Conservation (phyloP, 108 stramenopile species). For the Schizochytrium sp. region DNA sequence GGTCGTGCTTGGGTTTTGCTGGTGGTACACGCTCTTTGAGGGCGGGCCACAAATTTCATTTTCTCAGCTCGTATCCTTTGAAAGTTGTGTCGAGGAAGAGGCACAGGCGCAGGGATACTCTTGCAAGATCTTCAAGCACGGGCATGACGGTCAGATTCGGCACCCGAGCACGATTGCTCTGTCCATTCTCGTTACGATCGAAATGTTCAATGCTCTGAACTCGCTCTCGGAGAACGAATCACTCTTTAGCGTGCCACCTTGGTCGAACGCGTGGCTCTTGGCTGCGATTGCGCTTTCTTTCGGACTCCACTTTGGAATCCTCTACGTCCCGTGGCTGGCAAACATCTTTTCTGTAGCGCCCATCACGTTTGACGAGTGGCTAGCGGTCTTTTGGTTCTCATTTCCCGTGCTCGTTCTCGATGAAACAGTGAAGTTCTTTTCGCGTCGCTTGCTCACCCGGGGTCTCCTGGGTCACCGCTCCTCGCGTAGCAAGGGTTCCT, state of each 20-base stretch:
- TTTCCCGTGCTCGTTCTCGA: constrained; percentile 79
- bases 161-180: constrained; percentile 73
- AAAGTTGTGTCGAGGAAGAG: constrained; percentile 39
- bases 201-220: constrained; percentile 87
- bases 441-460: neutral
- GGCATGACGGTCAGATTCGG: neutral
- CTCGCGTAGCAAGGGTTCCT: neutral
- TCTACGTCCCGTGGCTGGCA: constrained; percentile 68
- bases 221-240: constrained; percentile 88
- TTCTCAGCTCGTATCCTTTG: constrained; percentile 42
- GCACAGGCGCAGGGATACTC: constrained; percentile 48
- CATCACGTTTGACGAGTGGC: constrained; percentile 66
- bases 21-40: constrained; percentile 66
- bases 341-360: constrained; percentile 80
- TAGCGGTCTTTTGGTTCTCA: constrained; percentile 67
- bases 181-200: constrained; percentile 86
- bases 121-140: constrained; percentile 59
- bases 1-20: constrained; percentile 81
- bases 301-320: constrained; percentile 70
- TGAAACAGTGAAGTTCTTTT: constrained; percentile 64
- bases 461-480: neutral
- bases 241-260: constrained; percentile 72
- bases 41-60: constrained; percentile 44
- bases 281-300: constrained; percentile 78
- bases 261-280: constrained; percentile 73